These are phyloP conservation scores for Serendipita vermifera DNA, from an alignment of 768 basidiomycete genomes.

Conservation along the genomic window DNA sequence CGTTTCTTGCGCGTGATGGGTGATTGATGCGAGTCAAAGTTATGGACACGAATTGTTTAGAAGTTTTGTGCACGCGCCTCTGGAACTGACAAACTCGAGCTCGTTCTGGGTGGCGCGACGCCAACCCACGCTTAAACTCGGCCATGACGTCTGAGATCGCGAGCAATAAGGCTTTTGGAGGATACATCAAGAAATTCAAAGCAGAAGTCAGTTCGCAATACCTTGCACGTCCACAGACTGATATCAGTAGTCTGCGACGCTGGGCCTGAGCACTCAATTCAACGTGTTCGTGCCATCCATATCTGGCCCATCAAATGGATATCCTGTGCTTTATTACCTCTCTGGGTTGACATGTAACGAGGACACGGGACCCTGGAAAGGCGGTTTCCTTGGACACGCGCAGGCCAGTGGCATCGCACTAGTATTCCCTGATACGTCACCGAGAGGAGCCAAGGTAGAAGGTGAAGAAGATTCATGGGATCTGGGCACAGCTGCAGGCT, in stretches of 20 bases:
- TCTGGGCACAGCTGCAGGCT: slow-evolving; percentile 90
- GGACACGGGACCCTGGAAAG: slow-evolving; percentile 92
- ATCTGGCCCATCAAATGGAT: slow-evolving; percentile 37
- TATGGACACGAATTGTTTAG: too few relatives aligned
- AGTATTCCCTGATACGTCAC: slow-evolving; percentile 92
- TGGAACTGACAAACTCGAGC: too few relatives aligned
- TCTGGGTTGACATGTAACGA: slow-evolving; percentile 84
- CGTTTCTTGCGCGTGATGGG: too few relatives aligned
- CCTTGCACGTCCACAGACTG: too few relatives aligned
- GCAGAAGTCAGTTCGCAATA: background rate
- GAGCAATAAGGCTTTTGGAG: slow-evolving; percentile 66
- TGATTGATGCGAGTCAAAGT: too few relatives aligned
- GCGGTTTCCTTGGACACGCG: slow-evolving; percentile 78
- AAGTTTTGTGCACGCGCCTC: too few relatives aligned
- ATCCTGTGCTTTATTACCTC: slow-evolving; percentile 70
- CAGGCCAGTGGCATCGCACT: slow-evolving; percentile 77
- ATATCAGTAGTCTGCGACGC: slow-evolving; percentile 46
- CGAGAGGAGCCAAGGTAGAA: slow-evolving; percentile 75
- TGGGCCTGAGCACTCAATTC: slow-evolving; percentile 60
- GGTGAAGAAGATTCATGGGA: slow-evolving; percentile 79
- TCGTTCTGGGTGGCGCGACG: too few relatives aligned
- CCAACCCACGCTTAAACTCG: background rate
- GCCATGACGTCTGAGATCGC: slow-evolving; percentile 36
- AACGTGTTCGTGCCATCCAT: slow-evolving; percentile 77
- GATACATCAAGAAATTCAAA: slow-evolving; percentile 74